Conservation (phyloP, 1,284 basidiomycete species). For the Malassezia equina region DNA sequence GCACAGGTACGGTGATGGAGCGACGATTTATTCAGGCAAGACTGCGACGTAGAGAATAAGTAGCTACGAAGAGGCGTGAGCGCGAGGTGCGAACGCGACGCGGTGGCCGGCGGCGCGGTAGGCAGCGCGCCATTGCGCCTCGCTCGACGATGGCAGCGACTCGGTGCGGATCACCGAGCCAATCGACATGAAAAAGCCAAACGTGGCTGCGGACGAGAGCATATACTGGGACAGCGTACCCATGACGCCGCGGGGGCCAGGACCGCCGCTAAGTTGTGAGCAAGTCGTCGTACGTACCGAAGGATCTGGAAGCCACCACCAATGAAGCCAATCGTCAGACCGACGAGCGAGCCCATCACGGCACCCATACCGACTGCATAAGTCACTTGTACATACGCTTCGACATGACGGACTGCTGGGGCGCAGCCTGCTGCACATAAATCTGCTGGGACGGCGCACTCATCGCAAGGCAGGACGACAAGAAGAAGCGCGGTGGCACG, state of each 20-base stretch:
- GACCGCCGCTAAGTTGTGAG: slow-evolving; percentile 24
- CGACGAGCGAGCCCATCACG: slow-evolving; percentile 43
- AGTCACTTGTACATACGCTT: slow-evolving; percentile 8
- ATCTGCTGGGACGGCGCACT: slow-evolving; percentile 15
- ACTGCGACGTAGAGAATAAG: slow-evolving; percentile 7
- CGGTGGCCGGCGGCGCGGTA: slow-evolving; percentile 13
- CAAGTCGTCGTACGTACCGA: slow-evolving; percentile 19
- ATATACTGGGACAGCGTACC: slow-evolving; percentile 41
- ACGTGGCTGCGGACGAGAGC: slow-evolving; percentile 40
- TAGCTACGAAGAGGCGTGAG: not conserved
- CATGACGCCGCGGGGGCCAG: slow-evolving; percentile 34
- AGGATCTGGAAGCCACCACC: slow-evolving; percentile 43
- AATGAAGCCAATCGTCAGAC: slow-evolving; percentile 43
- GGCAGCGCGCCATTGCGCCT: slow-evolving; percentile 14
- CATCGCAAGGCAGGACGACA: not conserved
- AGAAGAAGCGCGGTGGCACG: not conserved
- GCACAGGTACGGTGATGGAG: slow-evolving; percentile 20
- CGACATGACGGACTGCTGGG: slow-evolving; percentile 6
- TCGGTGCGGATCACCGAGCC: slow-evolving; percentile 42
- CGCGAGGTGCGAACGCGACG: not conserved
- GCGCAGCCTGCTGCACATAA: slow-evolving; percentile 11
- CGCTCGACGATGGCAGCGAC: slow-evolving; percentile 6
- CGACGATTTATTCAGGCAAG: slow-evolving; percentile 21
- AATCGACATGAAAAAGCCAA: slow-evolving; percentile 45
- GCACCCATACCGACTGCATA: slow-evolving; percentile 40